phyloP scores from a whole-genome alignment of 257 asterid species.

The Cordia subcordata region DNA sequence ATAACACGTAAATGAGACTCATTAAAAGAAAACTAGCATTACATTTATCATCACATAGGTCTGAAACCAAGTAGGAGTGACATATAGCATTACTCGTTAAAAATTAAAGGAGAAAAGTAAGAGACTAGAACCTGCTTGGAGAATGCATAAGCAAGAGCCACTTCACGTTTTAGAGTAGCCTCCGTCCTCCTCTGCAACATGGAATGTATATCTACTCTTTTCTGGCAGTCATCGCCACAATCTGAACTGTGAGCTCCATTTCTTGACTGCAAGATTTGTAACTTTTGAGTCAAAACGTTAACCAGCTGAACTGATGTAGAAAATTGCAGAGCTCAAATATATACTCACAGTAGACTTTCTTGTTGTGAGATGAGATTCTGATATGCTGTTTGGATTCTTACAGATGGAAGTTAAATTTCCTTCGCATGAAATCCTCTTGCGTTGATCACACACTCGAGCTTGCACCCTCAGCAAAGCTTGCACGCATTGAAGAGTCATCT shows the following conservation, averaged over 20 bases:
- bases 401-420: conserved; percentile 22
- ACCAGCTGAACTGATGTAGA: background rate
- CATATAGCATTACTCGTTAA: background rate
- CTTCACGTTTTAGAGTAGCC: conserved; percentile 43
- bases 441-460: conserved; percentile 66
- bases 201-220: conserved; percentile 32
- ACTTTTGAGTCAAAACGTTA: background rate
- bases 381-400: conserved; percentile 4
- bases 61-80: background rate
- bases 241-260: conserved; percentile 14
- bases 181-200: conserved; percentile 37
- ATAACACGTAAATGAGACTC: no score
- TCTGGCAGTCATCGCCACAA: conserved; percentile 18
- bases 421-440: conserved; percentile 58
- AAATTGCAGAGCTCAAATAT: no score
- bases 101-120: background rate
- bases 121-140: conserved; percentile 45
- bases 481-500: conserved; percentile 70
- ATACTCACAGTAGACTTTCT: conserved; percentile 32
- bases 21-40: no score
- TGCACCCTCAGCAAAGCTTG: conserved; percentile 80
- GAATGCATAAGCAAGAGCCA: conserved; percentile 52
- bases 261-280: conserved; percentile 32
- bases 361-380: conserved; percentile 12
- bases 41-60: no score